Conservation (phyloP, 192 early-diverging fungal species). For the Coemansia sp. region DNA sequence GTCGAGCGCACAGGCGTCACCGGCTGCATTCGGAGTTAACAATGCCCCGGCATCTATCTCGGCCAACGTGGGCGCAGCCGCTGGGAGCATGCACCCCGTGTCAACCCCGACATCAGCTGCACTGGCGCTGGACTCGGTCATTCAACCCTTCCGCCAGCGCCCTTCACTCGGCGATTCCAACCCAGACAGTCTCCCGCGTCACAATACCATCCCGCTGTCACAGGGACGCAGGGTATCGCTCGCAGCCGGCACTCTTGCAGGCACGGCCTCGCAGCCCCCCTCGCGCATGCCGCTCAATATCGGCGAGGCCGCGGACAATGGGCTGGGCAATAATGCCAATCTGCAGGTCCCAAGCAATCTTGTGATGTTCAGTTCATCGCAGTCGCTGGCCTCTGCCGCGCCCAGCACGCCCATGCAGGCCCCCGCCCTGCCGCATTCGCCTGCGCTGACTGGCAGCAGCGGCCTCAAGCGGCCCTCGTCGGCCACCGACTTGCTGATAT, state of each 20-base stretch:
- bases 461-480: conserved; percentile 1
- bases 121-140: conserved; percentile 6
- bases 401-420: not conserved
- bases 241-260: conserved; percentile 1
- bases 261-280: not conserved
- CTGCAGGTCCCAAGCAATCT: conserved; percentile 3
- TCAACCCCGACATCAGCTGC: conserved; percentile 26
- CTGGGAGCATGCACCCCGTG: conserved; percentile 41
- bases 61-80: conserved; percentile 2
- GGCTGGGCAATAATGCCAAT: conserved; percentile 6
- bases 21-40: conserved; percentile 1
- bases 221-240: conserved; percentile 12
- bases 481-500: not conserved
- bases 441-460: not conserved
- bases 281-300: conserved; percentile 6
- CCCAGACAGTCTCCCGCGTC: conserved; percentile 7
- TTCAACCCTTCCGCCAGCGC: conserved; percentile 12
- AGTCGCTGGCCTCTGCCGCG: not conserved
- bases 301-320: conserved; percentile 4
- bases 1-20: not conserved
- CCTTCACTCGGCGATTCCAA: conserved; percentile 8
- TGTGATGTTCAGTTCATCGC: conserved; percentile 5
- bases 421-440: not conserved
- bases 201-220: conserved; percentile 34
- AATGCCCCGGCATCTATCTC: conserved; percentile 2